phyloP scores from a whole-genome alignment of 805 yeast species.

The Clavispora fructus region DNA sequence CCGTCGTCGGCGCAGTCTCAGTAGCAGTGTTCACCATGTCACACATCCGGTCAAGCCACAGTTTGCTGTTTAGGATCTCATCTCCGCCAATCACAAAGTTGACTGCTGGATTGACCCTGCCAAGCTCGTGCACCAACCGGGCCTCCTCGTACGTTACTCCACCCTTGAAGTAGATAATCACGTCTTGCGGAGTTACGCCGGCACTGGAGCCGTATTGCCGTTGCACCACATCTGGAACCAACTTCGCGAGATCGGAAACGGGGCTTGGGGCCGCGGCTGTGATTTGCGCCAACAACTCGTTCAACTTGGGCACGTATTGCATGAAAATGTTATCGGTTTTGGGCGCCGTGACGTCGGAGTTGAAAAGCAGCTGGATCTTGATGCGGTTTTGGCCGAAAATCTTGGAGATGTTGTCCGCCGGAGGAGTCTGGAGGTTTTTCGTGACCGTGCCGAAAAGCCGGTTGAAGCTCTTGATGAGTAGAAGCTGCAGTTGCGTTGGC shows the following conservation, averaged over 20 bases:
- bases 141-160: conserved; percentile 94
- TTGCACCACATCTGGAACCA: conserved; percentile 34
- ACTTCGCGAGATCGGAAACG: conserved; percentile 23
- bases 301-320: conserved; percentile 83
- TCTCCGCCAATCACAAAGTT: conserved; percentile 78
- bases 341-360: conserved; percentile 13
- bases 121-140: conserved; percentile 69
- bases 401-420: conserved; percentile 19
- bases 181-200: conserved; percentile 47
- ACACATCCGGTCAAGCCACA: conserved; percentile 30
- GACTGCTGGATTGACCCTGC: conserved; percentile 49
- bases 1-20: conserved; percentile 21
- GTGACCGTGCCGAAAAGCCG: conserved; percentile 10
- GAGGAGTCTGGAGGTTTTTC: conserved; percentile 1
- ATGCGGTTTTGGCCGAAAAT: conserved; percentile 30
- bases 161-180: conserved; percentile 73
- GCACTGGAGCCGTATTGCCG: conserved; percentile 21
- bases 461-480: conserved; percentile 26
- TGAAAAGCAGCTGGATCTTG: conserved; percentile 27
- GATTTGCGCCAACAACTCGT: conserved; percentile 27
- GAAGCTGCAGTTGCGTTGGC: conserved; percentile 30
- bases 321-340: conserved; percentile 70
- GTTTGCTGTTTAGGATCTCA: conserved; percentile 27
- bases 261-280: conserved; percentile 3
- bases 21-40: conserved; percentile 21